phyloP scores from a whole-genome alignment of 2,329 filamentous ascomycete species.

The Nemania bipapillata region DNA sequence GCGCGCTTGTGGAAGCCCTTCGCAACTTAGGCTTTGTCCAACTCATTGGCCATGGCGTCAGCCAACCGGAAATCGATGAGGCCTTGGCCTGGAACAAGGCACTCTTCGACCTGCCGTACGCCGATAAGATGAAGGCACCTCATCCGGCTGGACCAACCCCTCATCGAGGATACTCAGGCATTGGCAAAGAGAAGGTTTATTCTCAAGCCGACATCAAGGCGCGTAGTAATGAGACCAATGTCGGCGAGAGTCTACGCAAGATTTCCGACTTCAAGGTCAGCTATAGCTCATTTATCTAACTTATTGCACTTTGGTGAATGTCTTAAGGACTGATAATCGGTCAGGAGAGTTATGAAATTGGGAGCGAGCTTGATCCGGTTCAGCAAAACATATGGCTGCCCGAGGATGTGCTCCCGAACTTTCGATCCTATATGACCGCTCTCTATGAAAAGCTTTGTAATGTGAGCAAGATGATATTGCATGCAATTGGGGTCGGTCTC shows the following conservation, averaged over 20 bases:
- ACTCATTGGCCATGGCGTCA: slow-evolving; percentile 39
- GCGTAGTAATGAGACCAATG: slow-evolving; percentile 3
- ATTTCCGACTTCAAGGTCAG: slow-evolving; percentile 43
- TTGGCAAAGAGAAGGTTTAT: slow-evolving; percentile 43
- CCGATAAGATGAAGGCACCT: slow-evolving; percentile 44
- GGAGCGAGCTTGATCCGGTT: slow-evolving; percentile 55
- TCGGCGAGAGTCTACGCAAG: slow-evolving; percentile 34
- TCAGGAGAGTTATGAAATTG: slow-evolving; percentile 58
- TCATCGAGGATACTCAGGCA: slow-evolving; percentile 43
- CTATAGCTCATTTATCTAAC: neutral
- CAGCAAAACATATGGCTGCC: slow-evolving; percentile 62
- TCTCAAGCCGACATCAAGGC: slow-evolving; percentile 33
- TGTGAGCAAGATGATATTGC: slow-evolving; percentile 34
- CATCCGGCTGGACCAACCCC: slow-evolving; percentile 40
- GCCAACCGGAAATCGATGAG: slow-evolving; percentile 32
- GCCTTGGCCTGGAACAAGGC: slow-evolving; percentile 40
- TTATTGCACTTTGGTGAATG: neutral
- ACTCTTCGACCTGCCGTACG: slow-evolving; percentile 41
- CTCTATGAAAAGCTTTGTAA: slow-evolving; percentile 47
- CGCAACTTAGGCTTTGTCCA: slow-evolving; percentile 37
- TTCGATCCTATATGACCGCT: slow-evolving; percentile 52
- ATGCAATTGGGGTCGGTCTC: slow-evolving; percentile 36
- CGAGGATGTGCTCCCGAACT: slow-evolving; percentile 57
- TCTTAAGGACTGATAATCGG: slow-evolving; percentile 1
- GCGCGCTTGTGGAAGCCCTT: slow-evolving; percentile 37